A percentile compares a stretch with the other conserved stretches of the same genome.
Conservation (phyloP, 208 protist species). For the Leishmania lainsoni region DNA sequence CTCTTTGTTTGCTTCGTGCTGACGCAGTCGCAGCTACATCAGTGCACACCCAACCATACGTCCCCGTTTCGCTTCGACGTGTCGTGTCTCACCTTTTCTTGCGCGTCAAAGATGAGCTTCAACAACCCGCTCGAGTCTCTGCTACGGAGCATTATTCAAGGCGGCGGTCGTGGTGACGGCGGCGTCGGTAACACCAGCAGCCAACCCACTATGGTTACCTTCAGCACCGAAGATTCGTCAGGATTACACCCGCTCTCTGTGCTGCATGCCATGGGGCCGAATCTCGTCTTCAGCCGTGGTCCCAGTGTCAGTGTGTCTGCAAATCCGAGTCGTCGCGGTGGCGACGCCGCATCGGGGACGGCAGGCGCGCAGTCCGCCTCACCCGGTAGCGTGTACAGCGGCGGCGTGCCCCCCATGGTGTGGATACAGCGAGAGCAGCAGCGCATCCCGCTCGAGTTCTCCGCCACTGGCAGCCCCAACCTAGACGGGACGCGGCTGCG, state of each 20-base stretch:
- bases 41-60: no score
- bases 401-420: conserved; percentile 55
- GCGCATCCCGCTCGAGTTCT: conserved; percentile 34
- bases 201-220: conserved; percentile 22
- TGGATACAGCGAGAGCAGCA: conserved; percentile 78
- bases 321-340: not conserved
- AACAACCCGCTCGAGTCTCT: conserved; percentile 22
- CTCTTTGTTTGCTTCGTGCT: not conserved
- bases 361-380: conserved; percentile 11
- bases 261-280: conserved; percentile 24
- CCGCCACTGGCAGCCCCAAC: conserved; percentile 25
- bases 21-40: not conserved
- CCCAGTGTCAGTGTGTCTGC: not conserved
- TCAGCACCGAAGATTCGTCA: conserved; percentile 17
- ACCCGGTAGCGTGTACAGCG: conserved; percentile 55
- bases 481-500: conserved; percentile 43
- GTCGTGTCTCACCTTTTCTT: not conserved
- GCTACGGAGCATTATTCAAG: conserved; percentile 19
- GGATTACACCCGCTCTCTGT: conserved; percentile 18
- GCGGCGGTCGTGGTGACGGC: conserved; percentile 7
- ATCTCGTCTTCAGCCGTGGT: conserved; percentile 10
- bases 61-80: not conserved
- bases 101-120: conserved; percentile 11
- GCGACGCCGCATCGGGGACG: not conserved
- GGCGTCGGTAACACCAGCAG: not conserved